Evolutionary conservation across 2,329 filamentous ascomycete genomes (phyloP).

Genomic region (Aurifilum marmelostoma): DNA sequence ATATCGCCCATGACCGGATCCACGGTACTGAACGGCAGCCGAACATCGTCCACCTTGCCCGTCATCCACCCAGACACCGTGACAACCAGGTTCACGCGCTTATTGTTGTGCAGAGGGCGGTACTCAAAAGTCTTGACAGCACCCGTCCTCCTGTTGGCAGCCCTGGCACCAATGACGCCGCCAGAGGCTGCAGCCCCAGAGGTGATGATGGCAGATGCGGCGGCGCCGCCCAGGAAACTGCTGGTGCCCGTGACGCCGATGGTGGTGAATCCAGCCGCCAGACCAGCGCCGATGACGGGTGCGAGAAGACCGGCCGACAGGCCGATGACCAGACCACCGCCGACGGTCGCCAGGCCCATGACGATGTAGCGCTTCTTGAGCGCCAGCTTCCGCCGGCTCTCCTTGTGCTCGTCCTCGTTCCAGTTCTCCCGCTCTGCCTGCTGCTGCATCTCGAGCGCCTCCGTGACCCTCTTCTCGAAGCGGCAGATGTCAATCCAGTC

Average conservation of each 20-base stretch:
- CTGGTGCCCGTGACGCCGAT: slow-evolving; percentile 90
- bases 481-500: slow-evolving; percentile 92
- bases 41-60: slow-evolving; percentile 94
- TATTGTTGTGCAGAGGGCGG: slow-evolving; percentile 95
- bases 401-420: slow-evolving; percentile 96
- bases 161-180: slow-evolving; percentile 81
- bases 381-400: slow-evolving; percentile 77
- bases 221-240: slow-evolving; percentile 87
- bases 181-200: slow-evolving; percentile 86
- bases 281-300: slow-evolving; percentile 89
- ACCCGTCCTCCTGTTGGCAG: slow-evolving; percentile 85
- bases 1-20: slow-evolving; percentile 98
- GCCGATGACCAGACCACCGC: slow-evolving; percentile 92
- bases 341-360: slow-evolving; percentile 96
- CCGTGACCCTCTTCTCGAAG: slow-evolving; percentile 96
- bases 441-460: slow-evolving; percentile 97
- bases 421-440: slow-evolving; percentile 92
- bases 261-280: slow-evolving; percentile 92
- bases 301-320: slow-evolving; percentile 90
- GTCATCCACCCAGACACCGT: slow-evolving; percentile 99
- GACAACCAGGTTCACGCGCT: slow-evolving; percentile 91
- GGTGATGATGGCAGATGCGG: slow-evolving; percentile 92
- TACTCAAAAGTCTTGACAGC: slow-evolving; percentile 97
- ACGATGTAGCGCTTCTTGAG: slow-evolving; percentile 85
- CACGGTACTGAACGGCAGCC: slow-evolving; percentile 92